Conservation (phyloP, 805 yeast species). For the Candida maesae region DNA sequence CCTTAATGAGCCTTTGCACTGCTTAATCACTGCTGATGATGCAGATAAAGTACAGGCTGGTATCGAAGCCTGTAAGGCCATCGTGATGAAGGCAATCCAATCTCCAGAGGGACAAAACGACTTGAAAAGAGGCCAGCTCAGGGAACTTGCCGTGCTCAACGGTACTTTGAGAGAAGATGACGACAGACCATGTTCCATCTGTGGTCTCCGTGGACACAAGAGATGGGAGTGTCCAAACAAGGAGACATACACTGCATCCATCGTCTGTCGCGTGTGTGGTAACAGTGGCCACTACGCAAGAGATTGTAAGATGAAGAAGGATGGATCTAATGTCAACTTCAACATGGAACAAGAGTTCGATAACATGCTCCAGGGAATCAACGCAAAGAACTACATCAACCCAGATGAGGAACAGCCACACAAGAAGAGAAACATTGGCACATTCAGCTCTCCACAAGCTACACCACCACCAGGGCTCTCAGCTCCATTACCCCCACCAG, state of each 20-base stretch:
- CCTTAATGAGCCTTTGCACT: constrained; percentile 82
- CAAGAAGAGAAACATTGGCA: constrained; percentile 15
- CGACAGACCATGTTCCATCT: constrained; percentile 55
- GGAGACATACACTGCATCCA: constrained; percentile 44
- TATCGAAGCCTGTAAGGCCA: constrained; percentile 63
- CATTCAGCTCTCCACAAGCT: too few species aligned
- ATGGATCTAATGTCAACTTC: constrained; percentile 9
- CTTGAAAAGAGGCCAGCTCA: constrained; percentile 80
- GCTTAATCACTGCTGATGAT: constrained; percentile 78
- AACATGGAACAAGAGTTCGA: constrained; percentile 46
- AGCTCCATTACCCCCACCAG: constrained; percentile 3
- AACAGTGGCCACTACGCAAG: constrained; percentile 80
- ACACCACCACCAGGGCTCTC: constrained; percentile 8
- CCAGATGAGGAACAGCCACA: constrained; percentile 6
- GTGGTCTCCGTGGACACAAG: constrained; percentile 66
- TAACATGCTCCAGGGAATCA: constrained; percentile 47
- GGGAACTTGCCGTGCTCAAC: constrained; percentile 89
- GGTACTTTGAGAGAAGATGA: constrained; percentile 89
- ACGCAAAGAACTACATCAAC: constrained; percentile 25
- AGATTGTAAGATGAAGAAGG: constrained; percentile 55
- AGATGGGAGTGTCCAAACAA: constrained; percentile 60
- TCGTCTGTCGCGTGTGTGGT: constrained; percentile 79
- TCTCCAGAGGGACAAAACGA: constrained; percentile 95
- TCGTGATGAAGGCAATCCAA: constrained; percentile 77
- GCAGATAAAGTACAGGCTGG: constrained; percentile 77